These are phyloP conservation scores for Rhizomucor pusillus DNA, from an alignment of 371 early-diverging fungal genomes.

Conservation along the genomic window DNA sequence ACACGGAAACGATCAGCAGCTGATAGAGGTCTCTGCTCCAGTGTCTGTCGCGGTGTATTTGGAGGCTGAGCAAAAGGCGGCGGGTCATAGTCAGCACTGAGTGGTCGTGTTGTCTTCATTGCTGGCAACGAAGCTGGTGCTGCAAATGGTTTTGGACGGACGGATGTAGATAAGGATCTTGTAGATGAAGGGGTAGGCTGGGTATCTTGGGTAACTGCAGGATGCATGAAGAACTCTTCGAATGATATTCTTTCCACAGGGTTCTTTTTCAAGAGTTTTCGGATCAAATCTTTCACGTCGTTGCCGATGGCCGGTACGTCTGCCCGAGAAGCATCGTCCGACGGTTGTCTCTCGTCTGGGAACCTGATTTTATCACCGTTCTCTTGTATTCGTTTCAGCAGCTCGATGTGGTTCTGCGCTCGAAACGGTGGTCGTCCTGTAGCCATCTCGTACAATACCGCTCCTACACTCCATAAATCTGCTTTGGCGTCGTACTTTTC, in stretches of 20 bases:
- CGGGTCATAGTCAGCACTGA: constrained; percentile 20
- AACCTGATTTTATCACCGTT: constrained; percentile 80
- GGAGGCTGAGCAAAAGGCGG: constrained; percentile 35
- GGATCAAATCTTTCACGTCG: constrained; percentile 81
- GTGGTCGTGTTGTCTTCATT: background rate
- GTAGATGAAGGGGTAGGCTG: constrained; percentile 6
- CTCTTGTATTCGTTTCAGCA: constrained; percentile 83
- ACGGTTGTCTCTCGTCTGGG: constrained; percentile 65
- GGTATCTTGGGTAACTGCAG: constrained; percentile 45
- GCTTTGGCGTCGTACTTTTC: constrained; percentile 93
- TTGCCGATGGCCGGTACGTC: constrained; percentile 43
- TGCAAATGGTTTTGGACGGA: constrained; percentile 1
- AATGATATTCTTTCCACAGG: constrained; percentile 87
- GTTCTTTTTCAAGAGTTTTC: constrained; percentile 77
- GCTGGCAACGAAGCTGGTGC: background rate
- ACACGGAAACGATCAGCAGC: too few relatives aligned
- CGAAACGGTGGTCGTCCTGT: constrained; percentile 90
- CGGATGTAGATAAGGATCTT: constrained; percentile 5
- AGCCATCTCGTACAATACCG: constrained; percentile 92
- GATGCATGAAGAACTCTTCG: constrained; percentile 90
- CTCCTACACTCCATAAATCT: constrained; percentile 97
- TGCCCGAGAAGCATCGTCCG: background rate
- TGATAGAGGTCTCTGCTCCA: background rate
- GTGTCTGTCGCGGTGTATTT: constrained; percentile 5
- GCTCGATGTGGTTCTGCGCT: constrained; percentile 90